Base-by-base conservation (phyloP, 2,329 filamentous ascomycete genomes). In the Clarireedia hainanense region DNA sequence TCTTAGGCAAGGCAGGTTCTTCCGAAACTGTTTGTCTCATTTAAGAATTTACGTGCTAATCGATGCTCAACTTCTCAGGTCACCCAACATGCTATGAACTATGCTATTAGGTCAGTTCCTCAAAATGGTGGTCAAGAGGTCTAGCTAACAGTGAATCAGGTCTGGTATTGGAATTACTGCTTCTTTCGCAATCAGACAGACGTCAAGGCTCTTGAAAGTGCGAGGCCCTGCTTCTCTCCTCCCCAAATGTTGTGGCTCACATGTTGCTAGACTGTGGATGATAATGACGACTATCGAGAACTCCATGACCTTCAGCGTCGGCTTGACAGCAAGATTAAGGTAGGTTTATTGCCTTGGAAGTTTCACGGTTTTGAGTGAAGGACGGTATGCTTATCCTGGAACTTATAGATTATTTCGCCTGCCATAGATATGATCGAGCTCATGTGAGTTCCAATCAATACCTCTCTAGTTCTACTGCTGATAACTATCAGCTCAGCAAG, bases 341-440 rank as follows among this genome's bases (percentile, higher is more conserved):
- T 88, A 66, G 60, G 75, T 70, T 23, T 14, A n/a, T 26, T 26
- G 23, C 26, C 12, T 36, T 47, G 57, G 55, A 58, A 51, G 55
- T 34, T 1, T 7, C 15, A 5, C 26, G 5, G 1, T 6, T 4
- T 36, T 15, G 17, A 40, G 24, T 14, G 15, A 47, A 30, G 30
- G 30, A 26, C 14, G 15, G 14, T 34, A 2, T 24, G 6, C 14
- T 24, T 15, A 34, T 26, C 24, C 24, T 34, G 2, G 47, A 36
- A 47, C 50, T 9, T 26, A n/a, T 51, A 30, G 84, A 89, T 96
- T 61, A 85, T 96, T 47, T 91, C 90, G 10, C 91, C 91, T 0
- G 88, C 90, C 9, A 92, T 95, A 66, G 90, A 96, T 68, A 84
- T 96, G 76, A 90, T 96, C 64, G 89, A 96, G 70, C 80, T 96